Evolutionary conservation across 176 grass and related monocot species (phyloP).

Genomic region (Pontederia crassipes): DNA sequence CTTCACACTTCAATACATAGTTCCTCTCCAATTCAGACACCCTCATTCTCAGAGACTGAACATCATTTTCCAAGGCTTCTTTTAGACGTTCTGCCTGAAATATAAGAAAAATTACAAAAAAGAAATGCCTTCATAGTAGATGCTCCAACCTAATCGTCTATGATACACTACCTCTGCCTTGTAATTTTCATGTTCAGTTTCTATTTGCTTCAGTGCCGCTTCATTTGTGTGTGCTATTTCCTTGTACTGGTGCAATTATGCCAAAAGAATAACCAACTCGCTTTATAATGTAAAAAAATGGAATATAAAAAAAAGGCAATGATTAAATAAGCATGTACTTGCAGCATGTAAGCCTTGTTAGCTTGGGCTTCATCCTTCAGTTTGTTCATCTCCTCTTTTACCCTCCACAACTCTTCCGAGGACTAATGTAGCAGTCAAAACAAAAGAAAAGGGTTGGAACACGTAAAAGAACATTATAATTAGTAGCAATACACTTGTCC

Average conservation of each 20-base stretch:
- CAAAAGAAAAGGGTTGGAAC: not conserved
- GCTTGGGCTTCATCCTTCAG: slow-evolving; percentile 76
- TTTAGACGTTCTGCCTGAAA: slow-evolving; percentile 61
- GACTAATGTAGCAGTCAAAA: slow-evolving; percentile 20
- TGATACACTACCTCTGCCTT: slow-evolving; percentile 53
- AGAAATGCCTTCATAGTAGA: not conserved
- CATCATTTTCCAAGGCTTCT: slow-evolving; percentile 59
- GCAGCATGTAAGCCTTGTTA: slow-evolving; percentile 94
- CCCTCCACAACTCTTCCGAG: slow-evolving; percentile 56
- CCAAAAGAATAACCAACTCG: slow-evolving; percentile 12
- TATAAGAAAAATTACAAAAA: slow-evolving; percentile 2
- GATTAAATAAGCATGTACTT: slow-evolving; percentile 31
- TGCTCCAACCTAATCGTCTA: not conserved
- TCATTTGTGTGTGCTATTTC: slow-evolving; percentile 92
- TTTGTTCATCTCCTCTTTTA: slow-evolving; percentile 82
- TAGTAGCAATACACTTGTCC: too few relatives aligned
- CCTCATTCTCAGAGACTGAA: slow-evolving; percentile 58
- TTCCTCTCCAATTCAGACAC: slow-evolving; percentile 70
- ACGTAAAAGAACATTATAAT: too few relatives aligned
- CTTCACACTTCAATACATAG: slow-evolving; percentile 68
- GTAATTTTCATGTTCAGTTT: slow-evolving; percentile 61
- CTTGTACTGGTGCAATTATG: slow-evolving; percentile 64
- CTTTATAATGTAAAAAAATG: slow-evolving; percentile 2
- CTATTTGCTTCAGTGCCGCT: slow-evolving; percentile 84
- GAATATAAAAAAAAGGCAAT: slow-evolving; percentile 9